phyloP scores from a whole-genome alignment of 495 filamentous ascomycete species.

The Diplogelasinospora grovesii region DNA sequence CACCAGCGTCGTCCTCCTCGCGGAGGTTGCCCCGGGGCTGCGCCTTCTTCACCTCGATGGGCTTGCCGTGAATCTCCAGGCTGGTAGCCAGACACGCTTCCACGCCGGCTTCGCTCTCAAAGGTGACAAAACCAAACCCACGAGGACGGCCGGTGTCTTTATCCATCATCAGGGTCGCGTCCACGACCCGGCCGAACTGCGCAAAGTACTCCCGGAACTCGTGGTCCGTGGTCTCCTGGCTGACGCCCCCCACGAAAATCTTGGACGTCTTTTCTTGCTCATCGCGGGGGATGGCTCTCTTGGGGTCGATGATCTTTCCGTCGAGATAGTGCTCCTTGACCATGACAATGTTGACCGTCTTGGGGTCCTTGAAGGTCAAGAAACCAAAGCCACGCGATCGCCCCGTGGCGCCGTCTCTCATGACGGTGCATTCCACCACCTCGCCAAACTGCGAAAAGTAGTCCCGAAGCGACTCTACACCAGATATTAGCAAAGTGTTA shows the following conservation, averaged over 20 bases:
- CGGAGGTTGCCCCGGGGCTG: slow-evolving; percentile 92
- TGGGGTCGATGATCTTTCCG: slow-evolving; percentile 98
- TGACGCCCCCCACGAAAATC: slow-evolving; percentile 97
- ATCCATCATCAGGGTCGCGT: slow-evolving; percentile 99
- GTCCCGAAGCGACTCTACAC: slow-evolving; percentile 86
- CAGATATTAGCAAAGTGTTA: neutral
- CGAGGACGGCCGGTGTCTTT: slow-evolving; percentile 95
- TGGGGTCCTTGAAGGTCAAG: slow-evolving; percentile 93
- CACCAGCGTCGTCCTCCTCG: slow-evolving; percentile 76
- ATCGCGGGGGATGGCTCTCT: slow-evolving; percentile 93
- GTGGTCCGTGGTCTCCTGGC: slow-evolving; percentile 89
- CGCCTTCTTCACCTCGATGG: slow-evolving; percentile 97
- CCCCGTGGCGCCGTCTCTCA: slow-evolving; percentile 91
- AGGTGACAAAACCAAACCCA: slow-evolving; percentile 98
- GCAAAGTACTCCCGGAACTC: slow-evolving; percentile 96
- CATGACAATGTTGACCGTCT: slow-evolving; percentile 98
- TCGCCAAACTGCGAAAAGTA: slow-evolving; percentile 99
- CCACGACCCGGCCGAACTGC: slow-evolving; percentile 91
- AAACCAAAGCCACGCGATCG: slow-evolving; percentile 95
- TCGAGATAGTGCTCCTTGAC: slow-evolving; percentile 98
- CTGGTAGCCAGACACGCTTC: slow-evolving; percentile 73
- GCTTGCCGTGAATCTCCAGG: slow-evolving; percentile 89
- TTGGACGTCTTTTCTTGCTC: slow-evolving; percentile 97
- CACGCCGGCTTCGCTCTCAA: slow-evolving; percentile 92
- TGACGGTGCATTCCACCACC: slow-evolving; percentile 94